Evolutionary conservation across 805 yeast species (phyloP), one percentile per base, ranked within the genome.

Genomic region (Candida pini): DNA sequence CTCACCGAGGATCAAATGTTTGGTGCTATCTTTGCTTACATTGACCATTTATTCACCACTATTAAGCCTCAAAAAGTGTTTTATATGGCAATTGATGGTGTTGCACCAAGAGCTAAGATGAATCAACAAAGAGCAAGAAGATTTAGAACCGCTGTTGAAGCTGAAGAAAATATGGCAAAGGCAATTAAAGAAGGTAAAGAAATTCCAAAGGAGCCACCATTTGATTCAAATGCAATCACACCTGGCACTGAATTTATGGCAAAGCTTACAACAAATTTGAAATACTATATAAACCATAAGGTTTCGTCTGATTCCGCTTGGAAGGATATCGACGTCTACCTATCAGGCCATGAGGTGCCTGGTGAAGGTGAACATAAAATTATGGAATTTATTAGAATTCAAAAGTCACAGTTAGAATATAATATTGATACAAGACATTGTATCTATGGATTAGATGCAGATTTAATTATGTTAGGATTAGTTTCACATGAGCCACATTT

Each of bases 311-410:
- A 90, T 54, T 65, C 89, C 9, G 75, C 78, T 35, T 90, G 97
- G 97, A 81, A 83, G 44, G 71, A 74, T 34, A 68, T 86, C 34
- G 73, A 83, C 35, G 71, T 90, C 40, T 69, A 90, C 20, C 69
- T 90, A 41, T 81, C 92, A 35, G 97, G 96, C 24, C 96, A 87
- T 51, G 96, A 89, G 58, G 97, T 86, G 14, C 97, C 97, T 3
- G 97, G 97, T 48, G 97, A 90, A 68, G 97, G 97, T 62, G 97
- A 90, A 64, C 97, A 90, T 63, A 90, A 90, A 55, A 88, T 90
- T 47, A 90, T 89, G 97, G 86, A 86, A 49, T 87, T 76, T 50
- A 87, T 90, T 45, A 78, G 97, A 62, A 64, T 75, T 28, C 71
- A 78, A 62, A 82, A 84, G 56, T 73, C 89, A n/a, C 81, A 78